Base-by-base conservation (phyloP, 768 basidiomycete species). In the Macrolepiota dolichaula region DNA sequence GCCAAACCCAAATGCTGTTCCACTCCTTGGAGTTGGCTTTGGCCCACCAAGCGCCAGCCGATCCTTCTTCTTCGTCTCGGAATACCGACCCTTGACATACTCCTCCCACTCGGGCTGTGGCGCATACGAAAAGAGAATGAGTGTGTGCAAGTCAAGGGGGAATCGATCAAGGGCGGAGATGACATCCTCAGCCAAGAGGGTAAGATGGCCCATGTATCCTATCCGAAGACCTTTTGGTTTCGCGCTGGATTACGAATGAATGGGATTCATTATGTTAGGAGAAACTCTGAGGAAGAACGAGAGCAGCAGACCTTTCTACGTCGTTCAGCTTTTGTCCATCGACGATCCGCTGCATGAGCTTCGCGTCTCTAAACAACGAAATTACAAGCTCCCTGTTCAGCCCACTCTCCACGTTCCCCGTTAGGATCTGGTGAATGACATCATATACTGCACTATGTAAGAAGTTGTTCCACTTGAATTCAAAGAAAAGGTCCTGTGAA, bases 401-500 rank as follows among this genome's bases (percentile, higher is more conserved):
- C 3, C 92, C 88, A n/a, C 79, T 79, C 49, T 94, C 91, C 22
- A 95, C 82, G 25, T 87, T 85, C 13, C 94, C 96, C 1, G 92
- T 96, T 58, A 99, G 81, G 49, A 98, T 88, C 72, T 98, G 97
- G 70, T 98, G 97, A 1, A 98, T 80, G 61, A 97, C 78, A 71
- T 99, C 97, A 70, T 98, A 98, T 17, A 97, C 94, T 32, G 95
- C 89, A 68, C 92, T 94, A 71, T 99, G 97, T 32, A 98, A 76
- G 72, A 98, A 98, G 71, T 98, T 98, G 74, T 99, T 98, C 89
- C 92, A 94, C 0, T 96, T 95, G 68, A 89, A 97, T 62, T 91
- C 88, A 71, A 98, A 98, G 79, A 98, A 98, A 38, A 98, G 80
- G 67, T 96, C 92, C 94, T 96, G 67, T 15, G 15, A 44, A 19